Conservation (phyloP, 208 protist species). For the Acanthamoeba healyi region DNA sequence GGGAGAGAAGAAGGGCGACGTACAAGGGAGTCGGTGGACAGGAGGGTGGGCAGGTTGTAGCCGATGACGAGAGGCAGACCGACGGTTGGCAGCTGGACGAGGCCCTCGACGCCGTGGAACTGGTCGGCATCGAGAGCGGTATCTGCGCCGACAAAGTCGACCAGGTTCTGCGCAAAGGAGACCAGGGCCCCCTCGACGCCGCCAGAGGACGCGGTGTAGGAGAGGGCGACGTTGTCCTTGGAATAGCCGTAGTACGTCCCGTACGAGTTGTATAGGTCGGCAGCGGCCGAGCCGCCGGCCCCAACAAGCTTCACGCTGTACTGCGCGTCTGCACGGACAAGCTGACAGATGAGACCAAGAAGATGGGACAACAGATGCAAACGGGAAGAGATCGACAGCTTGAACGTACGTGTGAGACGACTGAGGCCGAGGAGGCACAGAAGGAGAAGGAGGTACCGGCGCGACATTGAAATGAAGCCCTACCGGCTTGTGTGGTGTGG, state of each 20-base stretch:
- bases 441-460: too few species aligned
- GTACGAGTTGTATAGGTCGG: neutral
- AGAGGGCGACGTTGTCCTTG: neutral
- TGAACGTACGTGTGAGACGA: too few species aligned
- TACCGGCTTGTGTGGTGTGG: too few species aligned
- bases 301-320: neutral
- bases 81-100: neutral
- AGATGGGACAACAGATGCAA: too few species aligned
- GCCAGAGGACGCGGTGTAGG: neutral
- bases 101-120: neutral
- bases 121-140: neutral
- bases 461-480: too few species aligned
- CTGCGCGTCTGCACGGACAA: neutral
- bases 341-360: too few species aligned
- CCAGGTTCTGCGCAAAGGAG: neutral
- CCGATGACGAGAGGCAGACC: neutral
- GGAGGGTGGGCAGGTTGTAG: neutral
- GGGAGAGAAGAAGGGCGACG: too few species aligned
- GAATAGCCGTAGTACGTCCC: constrained; percentile 12
- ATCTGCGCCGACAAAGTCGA: constrained; percentile 5
- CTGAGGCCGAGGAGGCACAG: too few species aligned
- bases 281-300: neutral
- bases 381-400: too few species aligned
- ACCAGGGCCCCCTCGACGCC: neutral
- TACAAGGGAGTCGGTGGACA: neutral